A percentile compares a stretch with the other conserved stretches of the same genome.
Evolutionary conservation across 306 rosid species (phyloP).

Genomic region (Malus fusca): DNA sequence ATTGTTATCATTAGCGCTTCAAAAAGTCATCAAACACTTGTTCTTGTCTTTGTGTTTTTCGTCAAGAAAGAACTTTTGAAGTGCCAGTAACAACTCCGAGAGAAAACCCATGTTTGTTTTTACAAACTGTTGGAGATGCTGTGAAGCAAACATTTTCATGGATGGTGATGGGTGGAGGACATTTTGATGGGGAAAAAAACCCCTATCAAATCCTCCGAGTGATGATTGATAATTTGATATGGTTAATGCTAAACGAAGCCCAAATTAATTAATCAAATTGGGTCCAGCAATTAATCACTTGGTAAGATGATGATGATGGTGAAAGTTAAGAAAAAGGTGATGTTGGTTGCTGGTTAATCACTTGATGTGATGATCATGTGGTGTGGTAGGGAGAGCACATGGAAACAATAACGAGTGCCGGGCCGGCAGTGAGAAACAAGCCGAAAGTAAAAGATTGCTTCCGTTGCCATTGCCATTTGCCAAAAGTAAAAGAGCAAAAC

Average conservation of each 20-base stretch:
- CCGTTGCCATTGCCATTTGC: constrained; percentile 34
- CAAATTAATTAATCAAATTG: not conserved
- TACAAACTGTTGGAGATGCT: not conserved
- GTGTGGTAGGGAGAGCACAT: constrained; percentile 33
- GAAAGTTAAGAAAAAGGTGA: constrained; percentile 27
- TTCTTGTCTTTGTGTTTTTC: too few species aligned
- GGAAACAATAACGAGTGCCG: constrained; percentile 34
- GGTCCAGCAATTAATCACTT: constrained; percentile 20
- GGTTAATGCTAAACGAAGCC: constrained; percentile 5
- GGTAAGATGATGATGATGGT: constrained; percentile 18
- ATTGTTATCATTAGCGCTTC: too few species aligned
- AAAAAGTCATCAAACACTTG: too few species aligned
- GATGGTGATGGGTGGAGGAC: not conserved
- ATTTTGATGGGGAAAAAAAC: not conserved
- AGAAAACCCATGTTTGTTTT: not conserved
- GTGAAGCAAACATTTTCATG: not conserved
- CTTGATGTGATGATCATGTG: constrained; percentile 12
- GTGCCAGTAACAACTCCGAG: not conserved
- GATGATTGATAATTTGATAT: not conserved
- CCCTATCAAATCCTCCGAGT: not conserved
- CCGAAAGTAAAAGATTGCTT: constrained; percentile 43
- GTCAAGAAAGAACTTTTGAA: not conserved
- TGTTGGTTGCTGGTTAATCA: constrained; percentile 36
- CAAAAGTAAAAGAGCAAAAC: not conserved
- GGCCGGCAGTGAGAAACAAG: constrained; percentile 10